phyloP scores from a whole-genome alignment of 2,329 filamentous ascomycete species.

The Metarhizium anisopliae region DNA sequence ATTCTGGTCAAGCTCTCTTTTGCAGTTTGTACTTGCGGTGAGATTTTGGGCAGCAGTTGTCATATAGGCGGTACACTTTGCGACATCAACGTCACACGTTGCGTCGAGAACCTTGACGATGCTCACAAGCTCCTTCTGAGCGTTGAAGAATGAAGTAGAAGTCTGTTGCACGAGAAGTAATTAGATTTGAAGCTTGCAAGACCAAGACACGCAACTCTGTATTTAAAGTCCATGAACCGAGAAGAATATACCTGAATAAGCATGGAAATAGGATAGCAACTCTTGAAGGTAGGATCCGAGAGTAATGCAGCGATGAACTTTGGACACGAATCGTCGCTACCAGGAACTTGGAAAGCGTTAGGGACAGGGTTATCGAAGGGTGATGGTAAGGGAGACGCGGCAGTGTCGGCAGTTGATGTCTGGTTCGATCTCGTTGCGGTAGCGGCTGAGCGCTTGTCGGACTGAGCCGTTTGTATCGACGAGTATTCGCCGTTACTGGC shows the following conservation, averaged over 20 bases:
- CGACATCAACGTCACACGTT: conserved; percentile 61
- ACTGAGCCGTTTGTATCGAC: not conserved
- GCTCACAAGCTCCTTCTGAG: conserved; percentile 58
- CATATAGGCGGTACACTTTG: conserved; percentile 59
- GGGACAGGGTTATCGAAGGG: conserved; percentile 59
- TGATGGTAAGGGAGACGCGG: conserved; percentile 39
- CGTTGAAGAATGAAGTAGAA: conserved; percentile 76
- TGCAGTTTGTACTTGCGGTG: conserved; percentile 55
- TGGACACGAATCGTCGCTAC: conserved; percentile 46
- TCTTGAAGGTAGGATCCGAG: conserved; percentile 53
- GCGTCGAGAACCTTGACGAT: conserved; percentile 73
- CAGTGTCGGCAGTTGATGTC: not conserved
- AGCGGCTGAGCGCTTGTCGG: not conserved
- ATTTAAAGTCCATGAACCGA: too few relatives aligned
- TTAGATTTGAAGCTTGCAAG: not conserved
- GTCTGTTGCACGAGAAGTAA: conserved; percentile 40
- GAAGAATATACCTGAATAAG: conserved; percentile 58
- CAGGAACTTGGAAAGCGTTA: conserved; percentile 48
- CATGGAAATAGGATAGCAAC: conserved; percentile 77
- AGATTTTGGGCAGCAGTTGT: conserved; percentile 56
- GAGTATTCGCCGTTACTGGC: not conserved
- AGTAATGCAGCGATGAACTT: conserved; percentile 62
- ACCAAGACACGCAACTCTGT: not conserved
- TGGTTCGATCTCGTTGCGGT: not conserved
- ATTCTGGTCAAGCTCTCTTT: conserved; percentile 54